Evolutionary conservation across 208 protist species (phyloP).

Genomic region (Wallacemonas collosoma): DNA sequence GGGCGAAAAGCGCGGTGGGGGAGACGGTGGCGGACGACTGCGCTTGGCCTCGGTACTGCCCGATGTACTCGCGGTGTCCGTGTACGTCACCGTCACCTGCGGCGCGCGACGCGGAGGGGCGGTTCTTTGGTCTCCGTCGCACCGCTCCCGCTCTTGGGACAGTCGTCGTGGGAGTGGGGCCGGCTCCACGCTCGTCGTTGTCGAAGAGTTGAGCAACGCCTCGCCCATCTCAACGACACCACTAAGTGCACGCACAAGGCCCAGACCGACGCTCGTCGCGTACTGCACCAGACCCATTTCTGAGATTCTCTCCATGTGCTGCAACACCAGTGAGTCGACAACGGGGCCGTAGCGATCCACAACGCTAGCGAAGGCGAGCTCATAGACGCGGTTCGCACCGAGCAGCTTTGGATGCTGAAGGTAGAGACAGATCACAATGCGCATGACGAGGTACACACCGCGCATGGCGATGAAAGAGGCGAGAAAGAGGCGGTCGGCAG

Average conservation of each 20-base stretch:
- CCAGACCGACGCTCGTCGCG: constrained; percentile 25
- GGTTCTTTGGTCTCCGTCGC: not conserved
- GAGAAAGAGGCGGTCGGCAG: constrained; percentile 56
- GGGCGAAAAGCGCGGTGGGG: constrained; percentile 12
- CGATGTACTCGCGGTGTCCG: not conserved
- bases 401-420: constrained; percentile 60
- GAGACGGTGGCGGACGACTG: not conserved
- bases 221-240: constrained; percentile 40
- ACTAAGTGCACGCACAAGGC: constrained; percentile 26
- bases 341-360: constrained; percentile 55
- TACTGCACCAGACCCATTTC: constrained; percentile 58
- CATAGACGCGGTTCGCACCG: constrained; percentile 57
- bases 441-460: constrained; percentile 45
- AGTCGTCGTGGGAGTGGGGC: constrained; percentile 33
- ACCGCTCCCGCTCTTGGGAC: constrained; percentile 34
- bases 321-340: constrained; percentile 50
- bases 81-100: constrained; percentile 11
- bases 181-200: constrained; percentile 31
- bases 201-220: constrained; percentile 37
- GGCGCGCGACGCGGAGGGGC: constrained; percentile 1
- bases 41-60: not conserved
- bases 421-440: constrained; percentile 68
- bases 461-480: constrained; percentile 65
- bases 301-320: constrained; percentile 54
- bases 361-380: constrained; percentile 40